Evolutionary conservation across 2,329 filamentous ascomycete species (phyloP).

Genomic region (Annulohypoxylon truncatum): DNA sequence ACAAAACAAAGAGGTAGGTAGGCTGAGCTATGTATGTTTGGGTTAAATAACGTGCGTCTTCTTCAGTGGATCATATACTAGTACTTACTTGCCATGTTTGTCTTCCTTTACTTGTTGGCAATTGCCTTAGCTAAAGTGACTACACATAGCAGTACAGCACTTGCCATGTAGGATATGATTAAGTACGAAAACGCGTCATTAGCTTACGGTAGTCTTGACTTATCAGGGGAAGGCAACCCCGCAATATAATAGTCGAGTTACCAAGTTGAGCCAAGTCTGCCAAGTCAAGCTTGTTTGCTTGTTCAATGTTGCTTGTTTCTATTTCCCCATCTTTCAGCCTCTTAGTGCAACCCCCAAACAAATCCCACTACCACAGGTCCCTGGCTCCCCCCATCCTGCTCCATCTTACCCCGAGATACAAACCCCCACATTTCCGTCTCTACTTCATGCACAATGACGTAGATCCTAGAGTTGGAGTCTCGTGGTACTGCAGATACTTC

Average conservation of each 20-base stretch:
- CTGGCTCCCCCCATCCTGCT: too few relatives aligned
- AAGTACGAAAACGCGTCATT: not conserved
- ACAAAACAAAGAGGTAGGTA: too few relatives aligned
- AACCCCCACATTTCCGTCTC: conserved; percentile 15
- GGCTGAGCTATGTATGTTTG: not conserved
- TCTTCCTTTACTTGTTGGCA: not conserved
- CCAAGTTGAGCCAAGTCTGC: not conserved
- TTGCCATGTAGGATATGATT: not conserved
- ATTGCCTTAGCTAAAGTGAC: not conserved
- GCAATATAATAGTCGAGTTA: conserved; percentile 1
- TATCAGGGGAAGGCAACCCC: conserved; percentile 24
- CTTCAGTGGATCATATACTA: not conserved
- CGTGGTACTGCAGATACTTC: conserved; percentile 15
- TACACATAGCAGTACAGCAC: not conserved
- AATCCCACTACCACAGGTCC: not conserved
- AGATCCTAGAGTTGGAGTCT: not conserved
- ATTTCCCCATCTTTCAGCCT: conserved; percentile 26
- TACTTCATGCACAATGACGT: conserved; percentile 28
- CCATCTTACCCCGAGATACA: conserved; percentile 17
- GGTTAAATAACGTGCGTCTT: not conserved
- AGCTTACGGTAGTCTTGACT: not conserved
- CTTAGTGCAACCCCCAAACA: conserved; percentile 20
- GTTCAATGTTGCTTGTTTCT: not conserved
- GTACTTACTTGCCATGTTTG: not conserved
- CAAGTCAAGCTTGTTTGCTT: conserved; percentile 3